These are phyloP conservation scores for Fusarium sp. DNA, from an alignment of 2,329 filamentous ascomycete genomes.

Conservation along the genomic window DNA sequence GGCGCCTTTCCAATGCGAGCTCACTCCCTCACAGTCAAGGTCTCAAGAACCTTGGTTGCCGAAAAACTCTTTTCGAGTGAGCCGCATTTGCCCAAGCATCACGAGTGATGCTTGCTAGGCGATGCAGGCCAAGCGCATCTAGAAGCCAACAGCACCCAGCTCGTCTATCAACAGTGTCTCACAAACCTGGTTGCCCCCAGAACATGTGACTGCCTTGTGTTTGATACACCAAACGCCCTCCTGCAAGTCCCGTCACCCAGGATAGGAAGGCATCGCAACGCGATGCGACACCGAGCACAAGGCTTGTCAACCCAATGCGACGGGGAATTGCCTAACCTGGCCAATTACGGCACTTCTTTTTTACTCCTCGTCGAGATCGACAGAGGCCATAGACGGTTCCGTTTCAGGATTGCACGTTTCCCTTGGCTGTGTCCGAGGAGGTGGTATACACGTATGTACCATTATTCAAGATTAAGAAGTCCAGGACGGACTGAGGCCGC, in stretches of 20 bases:
- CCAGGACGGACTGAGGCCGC: slow-evolving; percentile 8
- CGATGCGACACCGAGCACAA: background rate
- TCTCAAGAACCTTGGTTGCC: background rate
- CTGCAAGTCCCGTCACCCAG: background rate
- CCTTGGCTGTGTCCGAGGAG: background rate
- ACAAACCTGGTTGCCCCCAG: background rate
- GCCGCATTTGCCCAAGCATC: background rate
- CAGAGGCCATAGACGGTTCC: slow-evolving; percentile 24
- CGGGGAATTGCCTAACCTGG: slow-evolving; percentile 10
- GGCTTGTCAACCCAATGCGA: slow-evolving; percentile 5
- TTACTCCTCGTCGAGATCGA: slow-evolving; percentile 35
- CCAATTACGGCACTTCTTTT: slow-evolving; percentile 39
- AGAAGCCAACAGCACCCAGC: background rate
- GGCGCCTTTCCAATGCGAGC: background rate
- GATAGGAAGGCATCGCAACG: background rate
- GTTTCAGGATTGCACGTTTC: slow-evolving; percentile 28
- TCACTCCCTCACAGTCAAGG: background rate
- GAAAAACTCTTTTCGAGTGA: background rate
- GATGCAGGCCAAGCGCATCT: background rate
- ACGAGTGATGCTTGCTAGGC: background rate
- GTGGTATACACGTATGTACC: background rate
- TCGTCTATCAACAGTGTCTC: background rate
- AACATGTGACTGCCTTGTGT: background rate
- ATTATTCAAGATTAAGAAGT: slow-evolving; percentile 19
- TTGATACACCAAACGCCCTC: background rate